Base-by-base conservation (phyloP, 768 basidiomycete species). In the Cystobasidiopsis lactophilus region DNA sequence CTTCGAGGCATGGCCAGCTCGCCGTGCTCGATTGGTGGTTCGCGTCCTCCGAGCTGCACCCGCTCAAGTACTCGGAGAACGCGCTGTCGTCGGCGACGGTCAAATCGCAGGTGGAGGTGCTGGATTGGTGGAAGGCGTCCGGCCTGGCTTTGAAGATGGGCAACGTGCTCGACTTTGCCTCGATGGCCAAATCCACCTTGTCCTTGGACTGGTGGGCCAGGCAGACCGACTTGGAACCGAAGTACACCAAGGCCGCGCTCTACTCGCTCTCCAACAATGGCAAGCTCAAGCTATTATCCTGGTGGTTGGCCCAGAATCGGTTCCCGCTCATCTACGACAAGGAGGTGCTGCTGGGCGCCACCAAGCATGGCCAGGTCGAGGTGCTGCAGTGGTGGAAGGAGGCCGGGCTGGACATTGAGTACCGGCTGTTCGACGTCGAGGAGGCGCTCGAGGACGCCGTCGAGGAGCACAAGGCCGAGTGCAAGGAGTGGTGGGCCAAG, bases 321-420 rank as follows among this genome's bases (percentile, higher is more conserved):
- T 65, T 85, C 37, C 79, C 81, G 60, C 67, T 85, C 51, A 72
- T 77, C 40, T 86, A 80, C 63, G 82, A 88, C 62, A 78, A 76
- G 55, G 84, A 86, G 55, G 79, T 76, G 9, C 71, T 88, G 51
- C 75, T 74, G 3, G 78, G 80, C 24, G 85, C 85, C 26, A 85
- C 85, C 26, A 72, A 78, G 59, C 77, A 84, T 65, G 82, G 85
- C 58, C 73, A 80, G 38, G 78, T 79, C 24, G 79, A 80, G 58
- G 80, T 85, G 29, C 68, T 89, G 23, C 78, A 83, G 56, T 89
- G 85, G 85, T 88, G 85, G 85, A 74, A 82, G 57, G 75, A 74
- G 61, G 79, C 75, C 39, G 79, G 79, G 5, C 69, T 86, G 47
- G 73, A 80, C 3, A 76, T 86, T 53, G 80, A 82, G 60, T 89